Percentiles rank a stretch among this genome's conserved stretches.
Evolutionary conservation across 306 rosid species (phyloP).

Genomic region (Cajanus cajan): DNA sequence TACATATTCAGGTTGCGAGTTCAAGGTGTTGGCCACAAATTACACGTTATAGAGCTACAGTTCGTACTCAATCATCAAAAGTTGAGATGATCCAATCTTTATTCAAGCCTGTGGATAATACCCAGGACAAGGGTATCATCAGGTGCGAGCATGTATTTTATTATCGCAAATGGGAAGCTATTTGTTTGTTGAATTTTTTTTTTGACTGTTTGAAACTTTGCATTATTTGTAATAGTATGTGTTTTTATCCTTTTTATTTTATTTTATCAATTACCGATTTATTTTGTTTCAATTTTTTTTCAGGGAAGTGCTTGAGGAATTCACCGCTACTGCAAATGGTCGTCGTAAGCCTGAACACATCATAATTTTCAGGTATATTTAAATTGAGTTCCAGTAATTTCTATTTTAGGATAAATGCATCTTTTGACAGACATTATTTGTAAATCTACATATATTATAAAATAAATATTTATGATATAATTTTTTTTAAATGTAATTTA

Average conservation of each 20-base stretch:
- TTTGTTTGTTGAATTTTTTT: no score
- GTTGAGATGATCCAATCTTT: conserved; percentile 35
- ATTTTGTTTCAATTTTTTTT: neutral
- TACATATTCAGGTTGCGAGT: conserved; percentile 39
- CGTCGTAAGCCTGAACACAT: conserved; percentile 37
- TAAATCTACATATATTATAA: no score
- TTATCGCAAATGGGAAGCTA: neutral
- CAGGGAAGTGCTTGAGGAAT: conserved; percentile 39
- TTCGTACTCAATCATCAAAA: conserved; percentile 38
- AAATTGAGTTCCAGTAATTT: neutral
- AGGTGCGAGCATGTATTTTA: conserved; percentile 19
- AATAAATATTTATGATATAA: no score
- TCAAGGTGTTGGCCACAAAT: conserved; percentile 45
- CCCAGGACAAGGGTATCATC: conserved; percentile 35
- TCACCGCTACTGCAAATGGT: neutral
- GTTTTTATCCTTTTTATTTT: neutral
- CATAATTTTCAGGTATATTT: conserved; percentile 40
- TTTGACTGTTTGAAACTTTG: neutral
- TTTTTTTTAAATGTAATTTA: no score
- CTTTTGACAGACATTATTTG: neutral
- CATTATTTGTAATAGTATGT: neutral
- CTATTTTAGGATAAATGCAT: neutral
- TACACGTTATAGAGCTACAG: conserved; percentile 40
- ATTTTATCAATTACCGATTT: neutral
- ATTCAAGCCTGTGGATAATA: conserved; percentile 18